Evolutionary conservation across 148 eudicot genomes (phyloP).

Genomic region (Simmondsia chinensis): DNA sequence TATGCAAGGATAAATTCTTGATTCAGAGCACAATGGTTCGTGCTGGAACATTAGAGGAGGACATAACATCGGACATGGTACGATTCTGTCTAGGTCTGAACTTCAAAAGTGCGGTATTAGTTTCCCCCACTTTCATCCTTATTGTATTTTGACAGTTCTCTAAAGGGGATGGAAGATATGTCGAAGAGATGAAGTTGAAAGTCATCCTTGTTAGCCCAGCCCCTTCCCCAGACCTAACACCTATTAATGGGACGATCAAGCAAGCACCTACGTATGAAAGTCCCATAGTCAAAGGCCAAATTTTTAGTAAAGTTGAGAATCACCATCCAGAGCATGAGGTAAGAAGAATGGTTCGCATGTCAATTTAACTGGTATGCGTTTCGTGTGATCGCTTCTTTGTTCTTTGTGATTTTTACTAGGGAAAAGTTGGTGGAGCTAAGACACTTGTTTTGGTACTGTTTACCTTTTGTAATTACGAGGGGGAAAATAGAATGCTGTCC

Average conservation of each 20-base stretch:
- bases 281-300: constrained; percentile 14
- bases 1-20: constrained; percentile 93
- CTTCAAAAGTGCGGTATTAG: too few relatives aligned
- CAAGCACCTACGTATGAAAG: constrained; percentile 23
- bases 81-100: too few relatives aligned
- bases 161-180: constrained; percentile 38
- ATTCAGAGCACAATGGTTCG: constrained; percentile 77
- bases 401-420: too few relatives aligned
- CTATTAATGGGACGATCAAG: constrained; percentile 34
- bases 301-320: constrained; percentile 7
- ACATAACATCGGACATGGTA: constrained; percentile 70
- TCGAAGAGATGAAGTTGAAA: constrained; percentile 77
- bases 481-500: too few relatives aligned
- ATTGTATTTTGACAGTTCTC: constrained; percentile 33
- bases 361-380: too few relatives aligned
- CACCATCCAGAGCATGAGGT: constrained; percentile 7
- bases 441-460: too few relatives aligned
- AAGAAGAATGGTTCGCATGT: too few relatives aligned
- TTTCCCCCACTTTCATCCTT: not conserved
- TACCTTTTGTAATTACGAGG: too few relatives aligned
- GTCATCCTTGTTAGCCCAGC: constrained; percentile 58
- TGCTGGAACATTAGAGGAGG: constrained; percentile 58
- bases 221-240: constrained; percentile 39
- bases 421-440: too few relatives aligned
- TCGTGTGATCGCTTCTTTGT: too few relatives aligned